A percentile compares a stretch with the other conserved stretches of the same genome.
phyloP scores from a whole-genome alignment of 805 yeast species.

The Ogataea trehalophila region DNA sequence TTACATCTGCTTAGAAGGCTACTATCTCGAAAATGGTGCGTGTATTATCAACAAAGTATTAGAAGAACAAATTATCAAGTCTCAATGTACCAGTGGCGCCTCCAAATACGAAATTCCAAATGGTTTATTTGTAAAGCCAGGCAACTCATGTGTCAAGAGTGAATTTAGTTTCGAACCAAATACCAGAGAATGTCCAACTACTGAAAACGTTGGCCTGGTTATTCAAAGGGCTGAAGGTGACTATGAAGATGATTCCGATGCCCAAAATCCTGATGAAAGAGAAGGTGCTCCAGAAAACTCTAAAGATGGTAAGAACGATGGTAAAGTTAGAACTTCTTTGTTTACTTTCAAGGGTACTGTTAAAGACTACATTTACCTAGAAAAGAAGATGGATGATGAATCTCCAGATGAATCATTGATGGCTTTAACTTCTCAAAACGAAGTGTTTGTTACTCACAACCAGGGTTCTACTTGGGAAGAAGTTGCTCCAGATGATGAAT shows the following conservation, averaged over 20 bases:
- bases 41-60: slow-evolving; percentile 35
- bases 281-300: slow-evolving; percentile 33
- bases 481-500: slow-evolving; percentile 40
- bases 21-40: slow-evolving; percentile 29
- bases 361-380: slow-evolving; percentile 54
- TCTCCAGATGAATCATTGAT: slow-evolving; percentile 59
- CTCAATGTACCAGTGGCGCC: slow-evolving; percentile 12
- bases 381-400: slow-evolving; percentile 38
- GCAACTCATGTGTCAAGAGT: slow-evolving; percentile 1
- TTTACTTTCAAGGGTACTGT: slow-evolving; percentile 52
- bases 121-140: slow-evolving; percentile 9
- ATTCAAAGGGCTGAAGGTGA: slow-evolving; percentile 5
- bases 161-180: not conserved
- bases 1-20: slow-evolving; percentile 57
- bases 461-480: slow-evolving; percentile 55
- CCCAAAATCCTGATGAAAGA: slow-evolving; percentile 28
- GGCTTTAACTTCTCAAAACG: slow-evolving; percentile 48
- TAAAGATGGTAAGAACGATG: slow-evolving; percentile 32
- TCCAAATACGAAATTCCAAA: slow-evolving; percentile 9
- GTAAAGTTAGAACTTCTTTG: slow-evolving; percentile 37
- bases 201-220: slow-evolving; percentile 1
- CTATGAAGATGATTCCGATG: slow-evolving; percentile 12
- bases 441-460: slow-evolving; percentile 64
- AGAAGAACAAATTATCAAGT: slow-evolving; percentile 3
- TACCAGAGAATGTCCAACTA: slow-evolving; percentile 6